Evolutionary conservation across 768 basidiomycete genomes (phyloP), one percentile per base, ranked within the genome.

Genomic region (Suillus sp.): DNA sequence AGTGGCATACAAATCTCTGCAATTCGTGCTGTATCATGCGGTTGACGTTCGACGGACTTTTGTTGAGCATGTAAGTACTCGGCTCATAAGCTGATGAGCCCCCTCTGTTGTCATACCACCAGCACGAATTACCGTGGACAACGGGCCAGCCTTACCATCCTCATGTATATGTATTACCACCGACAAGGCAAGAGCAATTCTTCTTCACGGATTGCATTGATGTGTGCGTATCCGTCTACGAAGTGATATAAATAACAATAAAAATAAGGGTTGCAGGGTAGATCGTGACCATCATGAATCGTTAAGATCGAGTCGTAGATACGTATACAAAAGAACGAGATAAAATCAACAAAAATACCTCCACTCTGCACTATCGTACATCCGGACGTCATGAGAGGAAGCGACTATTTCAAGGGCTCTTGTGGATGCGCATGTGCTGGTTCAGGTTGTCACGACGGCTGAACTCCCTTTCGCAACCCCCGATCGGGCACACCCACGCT

Each of bases 391-490:
- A 53, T 32, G 51, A 53, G 30, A 53, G 51, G 30, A 22, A 25
- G 14, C 6, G 1, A 56, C 4, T 9, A 40, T 57, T 25, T 38
- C 27, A 57, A 20, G 56, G 56, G 27, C 38, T 57, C 16, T 64
- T 71, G 68, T 93, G 91, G 38, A 89, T 81, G 22, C 86, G 83
- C 64, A 86, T 79, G 72, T 94, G 93, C 70, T 91, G 91, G 50
- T 84, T 82, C 40, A 93, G 80, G 68, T 94, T 93, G 74, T 94
- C 92, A 62, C 84, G 81, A 51, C 92, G 80, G 70, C 87, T 88
- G 69, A 93, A 93, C 6, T 82, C 77, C 72, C 90, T 90, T 56
- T 79, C 82, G 77, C 93, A 95, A 0, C 82, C 83, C 30, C 81
- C 79, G 64, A 84, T 81, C 2, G 84, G 83, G 74, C 93, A 69